A percentile compares a stretch with the other conserved stretches of the same genome.
Evolutionary conservation across 1,284 basidiomycete genomes (phyloP).

Genomic region (Rhodotorula sp.): DNA sequence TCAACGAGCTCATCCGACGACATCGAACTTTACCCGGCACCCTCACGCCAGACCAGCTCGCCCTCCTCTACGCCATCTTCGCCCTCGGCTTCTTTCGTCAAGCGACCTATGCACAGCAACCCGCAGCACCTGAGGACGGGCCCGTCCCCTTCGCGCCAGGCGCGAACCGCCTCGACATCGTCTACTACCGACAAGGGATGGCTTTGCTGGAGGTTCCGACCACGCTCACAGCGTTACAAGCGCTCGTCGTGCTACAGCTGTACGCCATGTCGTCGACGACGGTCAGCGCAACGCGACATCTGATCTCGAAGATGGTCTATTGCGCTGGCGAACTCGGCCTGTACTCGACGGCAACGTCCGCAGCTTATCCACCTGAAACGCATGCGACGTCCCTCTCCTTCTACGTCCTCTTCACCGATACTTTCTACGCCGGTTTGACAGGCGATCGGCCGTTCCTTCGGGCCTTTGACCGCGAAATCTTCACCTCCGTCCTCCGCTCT

Average conservation of each 20-base stretch:
- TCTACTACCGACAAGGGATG: conserved; percentile 9
- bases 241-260: conserved; percentile 12
- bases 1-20: conserved; percentile 7
- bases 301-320: conserved; percentile 7
- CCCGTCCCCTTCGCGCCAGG: background rate
- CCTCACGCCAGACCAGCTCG: conserved; percentile 12
- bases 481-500: background rate
- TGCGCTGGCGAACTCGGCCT: conserved; percentile 6
- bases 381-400: background rate
- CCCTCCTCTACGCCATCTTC: conserved; percentile 10
- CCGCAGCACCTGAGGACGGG: background rate
- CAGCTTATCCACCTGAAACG: conserved; percentile 10
- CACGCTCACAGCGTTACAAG: conserved; percentile 8
- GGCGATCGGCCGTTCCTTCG: conserved; percentile 8
- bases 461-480: conserved; percentile 4
- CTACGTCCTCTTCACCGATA: conserved; percentile 2
- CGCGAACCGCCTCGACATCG: conserved; percentile 1
- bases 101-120: background rate
- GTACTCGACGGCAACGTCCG: conserved; percentile 1
- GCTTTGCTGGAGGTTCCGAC: background rate
- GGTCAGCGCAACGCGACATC: background rate
- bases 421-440: background rate
- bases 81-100: conserved; percentile 8
- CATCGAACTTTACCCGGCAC: conserved; percentile 3
- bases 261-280: conserved; percentile 7